phyloP scores from a whole-genome alignment of 805 yeast species.

The Lachancea lanzarotensis region DNA sequence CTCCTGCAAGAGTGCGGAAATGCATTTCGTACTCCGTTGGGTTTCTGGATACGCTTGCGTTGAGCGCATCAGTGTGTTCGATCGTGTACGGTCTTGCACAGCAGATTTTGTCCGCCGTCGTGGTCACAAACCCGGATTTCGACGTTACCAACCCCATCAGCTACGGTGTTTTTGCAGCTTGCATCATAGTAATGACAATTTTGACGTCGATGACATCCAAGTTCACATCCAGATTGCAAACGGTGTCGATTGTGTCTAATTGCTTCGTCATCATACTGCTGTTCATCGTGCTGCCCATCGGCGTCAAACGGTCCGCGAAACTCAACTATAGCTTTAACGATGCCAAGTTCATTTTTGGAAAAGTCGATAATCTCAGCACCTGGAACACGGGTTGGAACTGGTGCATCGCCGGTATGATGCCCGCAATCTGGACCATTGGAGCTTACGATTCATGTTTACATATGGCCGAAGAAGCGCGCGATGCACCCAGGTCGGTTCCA shows the following conservation, averaged over 20 bases:
- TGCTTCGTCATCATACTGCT: constrained; percentile 43
- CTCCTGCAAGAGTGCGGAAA: constrained; percentile 44
- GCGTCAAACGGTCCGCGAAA: constrained; percentile 29
- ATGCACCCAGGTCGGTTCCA: constrained; percentile 59
- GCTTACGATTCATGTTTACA: constrained; percentile 69
- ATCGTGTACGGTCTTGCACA: constrained; percentile 59
- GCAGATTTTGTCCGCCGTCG: constrained; percentile 49
- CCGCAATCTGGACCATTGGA: constrained; percentile 72
- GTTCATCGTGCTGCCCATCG: constrained; percentile 55
- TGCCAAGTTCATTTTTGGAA: constrained; percentile 50
- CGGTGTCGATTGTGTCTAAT: constrained; percentile 48
- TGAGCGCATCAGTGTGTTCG: constrained; percentile 56
- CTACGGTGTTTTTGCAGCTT: constrained; percentile 58
- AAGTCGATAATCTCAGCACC: constrained; percentile 41
- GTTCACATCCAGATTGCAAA: constrained; percentile 48
- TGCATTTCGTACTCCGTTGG: constrained; percentile 56
- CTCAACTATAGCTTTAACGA: constrained; percentile 39
- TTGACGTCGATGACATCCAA: constrained; percentile 49
- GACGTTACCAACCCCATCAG: constrained; percentile 44
- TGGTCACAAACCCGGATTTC: constrained; percentile 36
- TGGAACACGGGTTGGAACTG: constrained; percentile 59
- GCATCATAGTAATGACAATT: constrained; percentile 42
- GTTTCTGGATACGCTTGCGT: constrained; percentile 57
- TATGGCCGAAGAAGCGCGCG: constrained; percentile 64
- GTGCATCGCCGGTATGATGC: constrained; percentile 47